phyloP scores from a whole-genome alignment of 2,329 filamentous ascomycete species.

The Verticillium albo-atrum region DNA sequence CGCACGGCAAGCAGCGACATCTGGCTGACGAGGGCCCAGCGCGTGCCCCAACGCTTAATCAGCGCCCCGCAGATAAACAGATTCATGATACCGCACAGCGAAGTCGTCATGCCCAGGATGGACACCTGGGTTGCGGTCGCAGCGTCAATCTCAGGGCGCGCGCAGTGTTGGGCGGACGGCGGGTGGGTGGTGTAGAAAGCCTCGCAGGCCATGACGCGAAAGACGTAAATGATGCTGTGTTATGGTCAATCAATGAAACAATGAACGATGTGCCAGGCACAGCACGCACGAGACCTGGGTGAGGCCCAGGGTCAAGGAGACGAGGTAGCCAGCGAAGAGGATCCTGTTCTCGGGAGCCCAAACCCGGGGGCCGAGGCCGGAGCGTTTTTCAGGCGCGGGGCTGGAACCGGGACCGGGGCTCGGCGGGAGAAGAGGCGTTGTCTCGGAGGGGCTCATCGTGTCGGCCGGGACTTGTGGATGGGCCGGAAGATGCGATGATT shows the following conservation, averaged over 20 bases:
- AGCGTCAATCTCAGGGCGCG: conserved; percentile 57
- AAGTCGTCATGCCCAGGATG: conserved; percentile 64
- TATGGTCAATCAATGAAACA: not conserved
- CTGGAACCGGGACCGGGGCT: not conserved
- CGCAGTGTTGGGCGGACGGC: conserved; percentile 49
- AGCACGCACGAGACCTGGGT: conserved; percentile 40
- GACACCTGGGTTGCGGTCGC: conserved; percentile 59
- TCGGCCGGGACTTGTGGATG: not conserved
- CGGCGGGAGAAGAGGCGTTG: not conserved
- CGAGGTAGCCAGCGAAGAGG: conserved; percentile 55
- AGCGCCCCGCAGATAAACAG: conserved; percentile 64
- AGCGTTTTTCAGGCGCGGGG: not conserved
- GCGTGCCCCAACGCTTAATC: conserved; percentile 62
- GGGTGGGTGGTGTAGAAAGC: conserved; percentile 57
- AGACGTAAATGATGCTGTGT: conserved; percentile 53
- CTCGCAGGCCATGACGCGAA: conserved; percentile 69
- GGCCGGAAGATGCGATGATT: not conserved
- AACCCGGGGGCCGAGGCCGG: not conserved
- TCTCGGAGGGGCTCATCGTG: not conserved
- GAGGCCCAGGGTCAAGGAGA: conserved; percentile 46
- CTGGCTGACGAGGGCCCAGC: conserved; percentile 57
- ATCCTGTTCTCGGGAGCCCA: conserved; percentile 33
- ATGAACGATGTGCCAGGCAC: not conserved
- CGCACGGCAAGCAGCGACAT: conserved; percentile 61
- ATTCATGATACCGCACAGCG: conserved; percentile 63